A percentile compares a stretch with the other conserved stretches of the same genome.
phyloP scores from a whole-genome alignment of 2,329 filamentous ascomycete species.

The Aspergillus tanneri region DNA sequence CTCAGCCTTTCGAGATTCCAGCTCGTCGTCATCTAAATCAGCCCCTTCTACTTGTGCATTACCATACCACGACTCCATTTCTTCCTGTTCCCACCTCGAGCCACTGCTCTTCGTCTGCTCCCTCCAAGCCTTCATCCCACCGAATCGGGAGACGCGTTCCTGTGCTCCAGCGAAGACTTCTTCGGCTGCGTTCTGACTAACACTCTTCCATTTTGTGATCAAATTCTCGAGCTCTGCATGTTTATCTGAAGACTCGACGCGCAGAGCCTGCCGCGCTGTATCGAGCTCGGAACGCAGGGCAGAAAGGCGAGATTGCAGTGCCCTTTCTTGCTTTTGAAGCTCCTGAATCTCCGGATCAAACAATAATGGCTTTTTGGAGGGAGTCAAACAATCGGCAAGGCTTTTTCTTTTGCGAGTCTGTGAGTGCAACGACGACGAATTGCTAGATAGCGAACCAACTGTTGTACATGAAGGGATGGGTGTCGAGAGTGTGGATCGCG shows the following conservation, averaged over 20 bases:
- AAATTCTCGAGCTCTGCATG: constrained; percentile 59
- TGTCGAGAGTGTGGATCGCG: background rate
- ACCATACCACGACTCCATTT: constrained; percentile 40
- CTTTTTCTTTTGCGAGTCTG: constrained; percentile 10
- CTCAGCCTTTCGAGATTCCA: constrained; percentile 38
- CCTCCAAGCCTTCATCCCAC: constrained; percentile 59
- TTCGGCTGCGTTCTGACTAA: constrained; percentile 64
- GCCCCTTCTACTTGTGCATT: constrained; percentile 33
- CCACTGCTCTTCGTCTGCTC: constrained; percentile 49
- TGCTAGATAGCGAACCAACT: background rate
- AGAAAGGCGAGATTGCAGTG: constrained; percentile 33
- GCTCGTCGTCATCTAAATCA: constrained; percentile 36
- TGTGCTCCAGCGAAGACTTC: constrained; percentile 63
- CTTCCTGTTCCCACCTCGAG: constrained; percentile 39
- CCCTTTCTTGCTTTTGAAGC: constrained; percentile 39
- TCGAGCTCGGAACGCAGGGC: constrained; percentile 48
- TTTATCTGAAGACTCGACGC: constrained; percentile 47
- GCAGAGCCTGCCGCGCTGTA: constrained; percentile 52
- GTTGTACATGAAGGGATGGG: background rate
- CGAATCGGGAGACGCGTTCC: constrained; percentile 62
- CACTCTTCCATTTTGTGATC: constrained; percentile 60
- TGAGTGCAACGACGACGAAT: constrained; percentile 1
- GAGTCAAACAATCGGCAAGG: constrained; percentile 10
- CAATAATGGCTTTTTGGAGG: constrained; percentile 12
- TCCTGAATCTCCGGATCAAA: constrained; percentile 28